Base-by-base conservation (phyloP, 2,329 filamentous ascomycete species). In the Endoconidiophora laricicola region DNA sequence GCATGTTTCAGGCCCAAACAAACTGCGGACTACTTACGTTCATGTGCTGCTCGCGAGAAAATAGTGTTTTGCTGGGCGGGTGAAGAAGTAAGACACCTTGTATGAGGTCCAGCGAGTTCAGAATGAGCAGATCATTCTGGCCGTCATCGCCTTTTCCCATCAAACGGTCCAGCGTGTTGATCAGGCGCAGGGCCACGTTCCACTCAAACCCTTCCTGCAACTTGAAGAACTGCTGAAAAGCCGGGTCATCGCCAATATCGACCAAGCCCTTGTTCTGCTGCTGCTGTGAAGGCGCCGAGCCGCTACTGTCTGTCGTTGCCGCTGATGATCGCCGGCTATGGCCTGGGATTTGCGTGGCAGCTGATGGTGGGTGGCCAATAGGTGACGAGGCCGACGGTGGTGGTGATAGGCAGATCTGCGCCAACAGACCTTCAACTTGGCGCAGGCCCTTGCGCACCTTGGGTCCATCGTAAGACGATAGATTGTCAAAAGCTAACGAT, bases 141-240 rank as follows among this genome's bases (percentile, higher is more conserved):
- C 83, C 85, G 58, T 87, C 81, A 62, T 78, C 81, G 48, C 81
- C 79, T 68, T 86, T 86, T 42, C 86, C 86, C 60, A 95, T 74
- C 45, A 95, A 74, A 52, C 86, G 76, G 63, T 95, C 87, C 41
- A 96, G 76, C 51, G 86, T 93, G 48, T 81, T 79, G 54, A 94
- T 81, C 54, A 96, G 73, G 54, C 87, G 80, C 66, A 86, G 79
- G 12, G 86, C 82, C 50, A 96, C 86, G 67, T 98, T 98, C 84
- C 87, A 96, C 68, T 96, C 86, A 62, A 98, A 98, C 2, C 88
- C 86, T 61, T 96, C 88, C 64, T 98, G 91, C 56, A 96, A 65
- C 63, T 94, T 86, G 70, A 94, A 95, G 69, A 96, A 96, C 65
- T 95, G 87, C 57, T 86, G 73, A 62, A 95, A 96, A 18, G 88